Conservation (phyloP, 257 asterid species). For the Phtheirospermum japonicum region DNA sequence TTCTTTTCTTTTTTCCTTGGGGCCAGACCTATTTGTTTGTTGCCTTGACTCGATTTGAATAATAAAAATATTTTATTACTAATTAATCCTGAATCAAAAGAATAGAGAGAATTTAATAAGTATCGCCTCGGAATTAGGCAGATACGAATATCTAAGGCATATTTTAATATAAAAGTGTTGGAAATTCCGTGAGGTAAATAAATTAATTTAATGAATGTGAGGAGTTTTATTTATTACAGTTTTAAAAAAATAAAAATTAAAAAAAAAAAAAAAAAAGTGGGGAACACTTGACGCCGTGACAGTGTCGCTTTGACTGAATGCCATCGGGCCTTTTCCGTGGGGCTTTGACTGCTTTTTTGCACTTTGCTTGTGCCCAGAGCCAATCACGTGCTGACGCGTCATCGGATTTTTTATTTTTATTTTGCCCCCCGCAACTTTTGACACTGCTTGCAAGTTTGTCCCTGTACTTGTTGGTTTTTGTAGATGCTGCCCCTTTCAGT, state of each 20-base stretch:
- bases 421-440: constrained; percentile 1
- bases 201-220: not conserved
- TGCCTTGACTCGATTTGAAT: constrained; percentile 34
- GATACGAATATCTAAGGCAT: constrained; percentile 35
- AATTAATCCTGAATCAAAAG: constrained; percentile 1
- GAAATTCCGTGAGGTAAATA: constrained; percentile 6
- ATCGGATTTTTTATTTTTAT: not conserved
- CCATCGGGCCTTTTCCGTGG: constrained; percentile 39
- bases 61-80: not conserved
- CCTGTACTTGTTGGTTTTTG: not conserved
- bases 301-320: constrained; percentile 47
- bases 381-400: constrained; percentile 31
- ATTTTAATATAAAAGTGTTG: constrained; percentile 14
- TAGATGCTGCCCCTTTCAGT: not conserved
- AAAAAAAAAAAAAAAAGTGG: constrained; percentile 1
- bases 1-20: constrained; percentile 25
- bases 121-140: constrained; percentile 30
- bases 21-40: constrained; percentile 25
- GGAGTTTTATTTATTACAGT: too few species aligned
- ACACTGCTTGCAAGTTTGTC: not conserved
- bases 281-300: constrained; percentile 41
- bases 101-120: constrained; percentile 14
- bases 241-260: not conserved
- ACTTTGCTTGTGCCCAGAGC: constrained; percentile 2
- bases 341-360: constrained; percentile 43